Evolutionary conservation across 2,329 filamentous ascomycete species (phyloP).

Genomic region (Talaromyces sp.): DNA sequence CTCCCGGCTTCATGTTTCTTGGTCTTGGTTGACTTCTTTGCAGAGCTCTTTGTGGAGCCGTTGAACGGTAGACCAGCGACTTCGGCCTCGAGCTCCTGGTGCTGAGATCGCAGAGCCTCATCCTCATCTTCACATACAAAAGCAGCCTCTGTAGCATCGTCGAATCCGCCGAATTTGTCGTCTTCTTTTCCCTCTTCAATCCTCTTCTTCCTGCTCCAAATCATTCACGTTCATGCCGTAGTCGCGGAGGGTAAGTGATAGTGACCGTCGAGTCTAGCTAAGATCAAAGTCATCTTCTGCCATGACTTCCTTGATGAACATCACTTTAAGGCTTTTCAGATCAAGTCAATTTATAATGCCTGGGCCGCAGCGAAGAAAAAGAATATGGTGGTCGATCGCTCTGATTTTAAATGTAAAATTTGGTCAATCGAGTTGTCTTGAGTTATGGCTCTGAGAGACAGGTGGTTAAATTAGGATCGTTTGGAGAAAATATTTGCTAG

Average conservation of each 20-base stretch:
- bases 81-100: constrained; percentile 94
- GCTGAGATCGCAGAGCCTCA: constrained; percentile 60
- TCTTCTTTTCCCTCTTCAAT: constrained; percentile 46
- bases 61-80: constrained; percentile 62
- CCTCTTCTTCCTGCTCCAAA: constrained; percentile 44
- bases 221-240: constrained; percentile 47
- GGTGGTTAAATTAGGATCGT: neutral
- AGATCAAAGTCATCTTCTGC: no score
- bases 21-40: constrained; percentile 63
- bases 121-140: constrained; percentile 56
- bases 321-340: no score
- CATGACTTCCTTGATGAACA: no score
- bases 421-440: no score
- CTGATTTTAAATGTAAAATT: no score
- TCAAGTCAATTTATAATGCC: no score
- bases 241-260: constrained; percentile 22
- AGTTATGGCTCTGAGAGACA: neutral
- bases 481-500: neutral
- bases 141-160: constrained; percentile 44
- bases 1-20: constrained; percentile 66
- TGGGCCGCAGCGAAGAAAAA: no score
- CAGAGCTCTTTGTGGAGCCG: constrained; percentile 56
- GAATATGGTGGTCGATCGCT: no score
- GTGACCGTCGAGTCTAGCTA: no score
- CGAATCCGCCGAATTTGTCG: constrained; percentile 51